Percentiles rank a stretch among this genome's conserved stretches.
phyloP scores from a whole-genome alignment of 176 grass and related monocot genomes.

The Oryza meridionalis region DNA sequence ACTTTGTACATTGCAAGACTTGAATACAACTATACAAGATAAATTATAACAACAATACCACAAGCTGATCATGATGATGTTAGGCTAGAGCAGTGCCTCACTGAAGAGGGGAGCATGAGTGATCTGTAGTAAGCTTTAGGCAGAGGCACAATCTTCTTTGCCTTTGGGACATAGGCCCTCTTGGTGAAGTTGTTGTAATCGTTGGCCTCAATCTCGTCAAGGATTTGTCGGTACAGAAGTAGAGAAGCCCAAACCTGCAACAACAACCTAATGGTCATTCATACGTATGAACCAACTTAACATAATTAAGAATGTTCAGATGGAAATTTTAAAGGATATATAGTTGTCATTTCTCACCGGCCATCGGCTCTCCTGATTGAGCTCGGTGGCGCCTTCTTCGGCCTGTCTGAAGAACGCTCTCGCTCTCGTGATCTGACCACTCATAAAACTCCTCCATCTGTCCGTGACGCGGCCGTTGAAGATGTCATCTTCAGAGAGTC shows the following conservation, averaged over 20 bases:
- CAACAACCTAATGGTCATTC: background rate
- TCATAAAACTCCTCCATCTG: slow-evolving; percentile 82
- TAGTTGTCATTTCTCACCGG: slow-evolving; percentile 43
- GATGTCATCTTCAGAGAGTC: slow-evolving; percentile 85
- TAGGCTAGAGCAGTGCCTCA: slow-evolving; percentile 22
- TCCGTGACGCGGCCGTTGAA: slow-evolving; percentile 70
- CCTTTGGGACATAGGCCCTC: slow-evolving; percentile 83
- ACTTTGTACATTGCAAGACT: slow-evolving; percentile 19
- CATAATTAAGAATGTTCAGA: background rate
- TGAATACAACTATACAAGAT: background rate
- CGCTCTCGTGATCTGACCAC: slow-evolving; percentile 67
- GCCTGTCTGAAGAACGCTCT: slow-evolving; percentile 72
- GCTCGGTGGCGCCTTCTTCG: slow-evolving; percentile 73
- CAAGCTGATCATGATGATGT: background rate
- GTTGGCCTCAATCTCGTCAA: slow-evolving; percentile 95
- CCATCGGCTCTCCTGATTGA: slow-evolving; percentile 93
- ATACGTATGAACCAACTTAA: background rate
- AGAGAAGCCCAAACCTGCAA: slow-evolving; percentile 97
- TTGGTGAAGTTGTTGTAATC: slow-evolving; percentile 90
- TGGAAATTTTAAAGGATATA: background rate
- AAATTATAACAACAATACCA: background rate
- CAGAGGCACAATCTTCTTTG: slow-evolving; percentile 81
- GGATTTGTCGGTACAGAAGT: slow-evolving; percentile 82
- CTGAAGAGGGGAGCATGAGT: slow-evolving; percentile 55
- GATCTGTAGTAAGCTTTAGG: slow-evolving; percentile 82